Conservation (phyloP, 352 stramenopile species). For the Discostella stelligera region DNA sequence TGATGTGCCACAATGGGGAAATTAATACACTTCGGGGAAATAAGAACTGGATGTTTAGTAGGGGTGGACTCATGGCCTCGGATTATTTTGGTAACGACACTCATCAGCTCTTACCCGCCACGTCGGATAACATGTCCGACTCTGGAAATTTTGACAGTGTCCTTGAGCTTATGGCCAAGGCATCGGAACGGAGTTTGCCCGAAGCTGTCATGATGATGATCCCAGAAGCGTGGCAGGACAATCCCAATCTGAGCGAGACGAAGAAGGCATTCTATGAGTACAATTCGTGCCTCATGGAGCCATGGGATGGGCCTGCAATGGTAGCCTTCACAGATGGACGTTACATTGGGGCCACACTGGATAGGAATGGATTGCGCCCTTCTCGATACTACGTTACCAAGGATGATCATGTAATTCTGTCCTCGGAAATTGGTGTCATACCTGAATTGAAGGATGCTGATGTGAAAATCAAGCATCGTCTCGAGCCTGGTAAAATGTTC, state of each 20-base stretch:
- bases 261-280: conserved; percentile 98
- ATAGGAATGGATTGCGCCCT: conserved; percentile 94
- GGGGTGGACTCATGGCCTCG: conserved; percentile 88
- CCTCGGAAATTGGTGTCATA: conserved; percentile 91
- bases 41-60: conserved; percentile 96
- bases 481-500: conserved; percentile 97
- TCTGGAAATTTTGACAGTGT: conserved; percentile 95
- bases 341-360: conserved; percentile 94
- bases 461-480: conserved; percentile 91
- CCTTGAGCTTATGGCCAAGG: conserved; percentile 92
- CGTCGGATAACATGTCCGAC: conserved; percentile 93
- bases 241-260: conserved; percentile 86
- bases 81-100: conserved; percentile 91
- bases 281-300: conserved; percentile 96
- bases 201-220: conserved; percentile 99
- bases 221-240: conserved; percentile 95
- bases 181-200: conserved; percentile 88
- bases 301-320: conserved; percentile 97
- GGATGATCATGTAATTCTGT: conserved; percentile 93
- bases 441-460: conserved; percentile 88
- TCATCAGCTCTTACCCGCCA: conserved; percentile 88
- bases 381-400: conserved; percentile 96
- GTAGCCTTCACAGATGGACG: conserved; percentile 94
- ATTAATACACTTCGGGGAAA: conserved; percentile 97
- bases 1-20: conserved; percentile 98